Evolutionary conservation across 805 yeast genomes (phyloP).

Genomic region (Yarrowia sp.): DNA sequence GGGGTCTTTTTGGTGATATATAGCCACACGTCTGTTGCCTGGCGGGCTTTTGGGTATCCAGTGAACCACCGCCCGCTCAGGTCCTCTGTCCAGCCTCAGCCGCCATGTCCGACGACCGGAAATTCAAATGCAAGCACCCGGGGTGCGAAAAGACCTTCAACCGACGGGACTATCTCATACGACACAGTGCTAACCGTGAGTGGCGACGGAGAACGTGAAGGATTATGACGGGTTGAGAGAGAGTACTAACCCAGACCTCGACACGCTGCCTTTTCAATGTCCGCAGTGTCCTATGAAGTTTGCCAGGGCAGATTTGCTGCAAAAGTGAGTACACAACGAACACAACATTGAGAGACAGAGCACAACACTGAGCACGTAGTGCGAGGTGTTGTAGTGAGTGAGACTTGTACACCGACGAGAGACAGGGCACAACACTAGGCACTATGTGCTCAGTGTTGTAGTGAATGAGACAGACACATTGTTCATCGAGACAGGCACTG

Average conservation of each 20-base stretch:
- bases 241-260: slow-evolving; percentile 40
- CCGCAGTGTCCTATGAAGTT: slow-evolving; percentile 40
- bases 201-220: background rate
- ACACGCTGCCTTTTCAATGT: slow-evolving; percentile 43
- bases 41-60: background rate
- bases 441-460: no score
- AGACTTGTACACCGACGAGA: background rate
- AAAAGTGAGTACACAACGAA: slow-evolving; percentile 23
- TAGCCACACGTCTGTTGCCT: slow-evolving; percentile 27
- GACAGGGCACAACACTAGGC: no score
- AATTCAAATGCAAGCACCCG: slow-evolving; percentile 50
- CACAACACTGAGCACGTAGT: background rate
- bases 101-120: slow-evolving; percentile 39
- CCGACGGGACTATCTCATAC: slow-evolving; percentile 48
- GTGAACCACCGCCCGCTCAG: no score
- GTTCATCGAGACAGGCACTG: no score
- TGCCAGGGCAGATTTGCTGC: slow-evolving; percentile 38
- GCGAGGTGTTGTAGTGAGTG: slow-evolving; percentile 7
- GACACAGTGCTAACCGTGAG: slow-evolving; percentile 47
- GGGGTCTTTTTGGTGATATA: slow-evolving; percentile 23
- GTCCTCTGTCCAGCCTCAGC: background rate
- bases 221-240: no score
- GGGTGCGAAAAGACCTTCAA: slow-evolving; percentile 49
- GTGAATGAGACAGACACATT: no score
- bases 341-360: no score